Evolutionary conservation across 306 rosid genomes (phyloP).

Genomic region (Amphicarpaea edgeworthii): DNA sequence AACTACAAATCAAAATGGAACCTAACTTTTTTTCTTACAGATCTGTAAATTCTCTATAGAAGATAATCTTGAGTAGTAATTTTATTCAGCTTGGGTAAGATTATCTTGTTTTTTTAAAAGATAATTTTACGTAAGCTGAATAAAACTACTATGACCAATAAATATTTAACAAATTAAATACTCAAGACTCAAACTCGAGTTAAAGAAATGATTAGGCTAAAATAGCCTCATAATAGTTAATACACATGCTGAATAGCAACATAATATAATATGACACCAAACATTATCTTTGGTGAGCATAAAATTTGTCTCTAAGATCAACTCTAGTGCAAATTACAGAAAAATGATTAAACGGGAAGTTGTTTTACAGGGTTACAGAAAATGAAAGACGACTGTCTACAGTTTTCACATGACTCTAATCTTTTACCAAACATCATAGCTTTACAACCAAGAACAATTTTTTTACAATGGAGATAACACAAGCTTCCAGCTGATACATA

Average conservation of each 20-base stretch:
- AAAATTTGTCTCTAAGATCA: background rate
- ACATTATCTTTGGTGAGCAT: background rate
- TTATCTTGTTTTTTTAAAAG: no score
- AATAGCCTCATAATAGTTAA: no score
- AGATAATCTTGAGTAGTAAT: no score
- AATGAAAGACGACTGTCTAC: background rate
- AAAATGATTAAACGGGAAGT: background rate
- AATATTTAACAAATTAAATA: no score
- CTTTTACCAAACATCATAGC: background rate
- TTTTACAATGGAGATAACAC: conserved; percentile 41
- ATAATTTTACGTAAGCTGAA: no score
- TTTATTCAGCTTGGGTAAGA: no score
- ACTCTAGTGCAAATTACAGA: background rate
- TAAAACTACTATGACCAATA: no score
- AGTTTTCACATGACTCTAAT: conserved; percentile 21
- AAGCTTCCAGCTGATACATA: conserved; percentile 48
- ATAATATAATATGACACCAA: background rate
- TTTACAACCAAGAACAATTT: conserved; percentile 39
- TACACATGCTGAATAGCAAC: no score
- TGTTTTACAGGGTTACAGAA: conserved; percentile 33
- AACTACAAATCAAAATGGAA: background rate
- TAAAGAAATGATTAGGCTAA: no score
- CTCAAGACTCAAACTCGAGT: no score
- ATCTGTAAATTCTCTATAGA: no score
- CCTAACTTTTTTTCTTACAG: no score